A percentile compares a stretch with the other conserved stretches of the same genome.
Evolutionary conservation across 164 flowering plant species (phyloP).

Genomic region (Nymphaea thermarum): DNA sequence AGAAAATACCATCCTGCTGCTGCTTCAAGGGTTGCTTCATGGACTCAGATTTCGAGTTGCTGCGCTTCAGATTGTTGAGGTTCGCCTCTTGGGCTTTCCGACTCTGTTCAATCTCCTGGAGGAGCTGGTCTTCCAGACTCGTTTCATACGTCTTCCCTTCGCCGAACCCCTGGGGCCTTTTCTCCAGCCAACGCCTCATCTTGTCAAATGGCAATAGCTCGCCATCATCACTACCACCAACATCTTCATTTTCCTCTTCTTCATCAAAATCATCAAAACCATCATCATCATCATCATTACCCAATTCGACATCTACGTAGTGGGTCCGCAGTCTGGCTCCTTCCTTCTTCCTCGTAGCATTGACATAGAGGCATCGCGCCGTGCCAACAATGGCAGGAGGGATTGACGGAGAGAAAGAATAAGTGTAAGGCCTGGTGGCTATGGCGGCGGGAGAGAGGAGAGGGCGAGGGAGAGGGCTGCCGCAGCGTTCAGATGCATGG

Average conservation of each 20-base stretch:
- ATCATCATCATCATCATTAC: not conserved
- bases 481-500: not conserved
- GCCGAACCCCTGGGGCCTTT: constrained; percentile 77
- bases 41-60: constrained; percentile 11
- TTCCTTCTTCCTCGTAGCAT: not conserved
- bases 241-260: constrained; percentile 15
- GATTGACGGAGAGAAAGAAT: not conserved
- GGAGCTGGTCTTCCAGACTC: constrained; percentile 59
- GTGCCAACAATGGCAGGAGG: not conserved
- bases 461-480: not conserved
- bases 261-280: constrained; percentile 9
- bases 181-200: constrained; percentile 54
- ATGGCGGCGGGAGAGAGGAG: not conserved
- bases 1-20: constrained; percentile 25
- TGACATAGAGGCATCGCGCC: not conserved
- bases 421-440: not conserved
- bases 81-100: constrained; percentile 63
- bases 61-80: constrained; percentile 47
- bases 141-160: constrained; percentile 79
- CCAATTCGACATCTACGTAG: not conserved
- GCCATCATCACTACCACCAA: constrained; percentile 35
- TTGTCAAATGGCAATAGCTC: constrained; percentile 28
- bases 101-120: constrained; percentile 70
- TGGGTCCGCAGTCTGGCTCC: not conserved
- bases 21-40: constrained; percentile 6